Conservation (phyloP, 371 early-diverging fungal species). For the Mucor racemosus region DNA sequence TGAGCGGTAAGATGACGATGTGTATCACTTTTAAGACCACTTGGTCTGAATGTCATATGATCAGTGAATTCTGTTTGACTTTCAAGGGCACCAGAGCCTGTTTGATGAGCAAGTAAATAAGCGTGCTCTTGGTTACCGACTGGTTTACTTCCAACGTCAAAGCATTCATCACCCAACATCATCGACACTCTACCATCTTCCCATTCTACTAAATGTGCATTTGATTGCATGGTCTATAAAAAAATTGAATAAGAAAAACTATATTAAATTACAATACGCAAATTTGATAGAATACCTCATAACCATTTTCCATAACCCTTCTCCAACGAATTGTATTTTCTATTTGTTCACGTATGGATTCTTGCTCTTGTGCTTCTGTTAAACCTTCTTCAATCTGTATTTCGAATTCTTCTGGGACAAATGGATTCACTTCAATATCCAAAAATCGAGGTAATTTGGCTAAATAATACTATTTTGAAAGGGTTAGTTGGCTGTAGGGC, state of each 20-base stretch:
- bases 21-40: conserved; percentile 59
- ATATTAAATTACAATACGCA: not conserved
- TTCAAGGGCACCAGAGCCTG: conserved; percentile 66
- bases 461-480: conserved; percentile 56
- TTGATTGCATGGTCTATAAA: conserved; percentile 65
- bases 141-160: conserved; percentile 66
- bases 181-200: conserved; percentile 79
- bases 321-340: conserved; percentile 87
- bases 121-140: conserved; percentile 62
- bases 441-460: conserved; percentile 79
- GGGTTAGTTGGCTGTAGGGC: not conserved
- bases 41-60: conserved; percentile 75
- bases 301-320: conserved; percentile 39
- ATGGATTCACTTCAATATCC: conserved; percentile 71
- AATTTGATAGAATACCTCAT: conserved; percentile 30
- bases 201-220: conserved; percentile 85
- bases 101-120: conserved; percentile 71
- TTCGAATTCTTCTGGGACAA: conserved; percentile 65
- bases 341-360: conserved; percentile 60
- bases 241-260: conserved; percentile 13
- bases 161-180: conserved; percentile 77
- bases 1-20: conserved; percentile 71
- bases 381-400: conserved; percentile 49
- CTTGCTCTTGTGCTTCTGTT: conserved; percentile 45
- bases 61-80: conserved; percentile 70